Conservation (phyloP, 257 asterid genomes). For the Salvia rosmarinus region DNA sequence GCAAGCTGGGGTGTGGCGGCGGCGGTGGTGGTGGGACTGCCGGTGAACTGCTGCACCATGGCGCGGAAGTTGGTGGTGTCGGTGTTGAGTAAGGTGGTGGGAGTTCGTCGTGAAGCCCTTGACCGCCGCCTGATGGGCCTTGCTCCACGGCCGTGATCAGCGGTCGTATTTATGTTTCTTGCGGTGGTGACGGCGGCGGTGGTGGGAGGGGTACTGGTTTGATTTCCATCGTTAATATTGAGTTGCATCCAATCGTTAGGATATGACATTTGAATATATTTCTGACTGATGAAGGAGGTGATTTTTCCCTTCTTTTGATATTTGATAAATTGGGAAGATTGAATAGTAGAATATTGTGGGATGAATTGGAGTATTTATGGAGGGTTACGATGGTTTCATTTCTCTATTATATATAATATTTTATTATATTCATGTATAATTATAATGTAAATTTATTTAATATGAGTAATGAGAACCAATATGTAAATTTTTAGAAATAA, state of each 20-base stretch:
- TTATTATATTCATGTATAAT: too few relatives aligned
- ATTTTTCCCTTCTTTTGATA: too few relatives aligned
- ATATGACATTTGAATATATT: conserved; percentile 27
- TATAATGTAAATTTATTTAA: too few relatives aligned
- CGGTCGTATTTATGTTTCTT: conserved; percentile 17
- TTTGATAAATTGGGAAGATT: neutral
- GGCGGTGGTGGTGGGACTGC: conserved; percentile 29
- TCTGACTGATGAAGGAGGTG: too few relatives aligned
- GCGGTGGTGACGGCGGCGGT: conserved; percentile 8
- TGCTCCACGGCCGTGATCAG: conserved; percentile 33
- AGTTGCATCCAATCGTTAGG: conserved; percentile 35
- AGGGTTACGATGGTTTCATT: neutral
- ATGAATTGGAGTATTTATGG: conserved; percentile 23
- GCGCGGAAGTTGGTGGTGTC: conserved; percentile 52
- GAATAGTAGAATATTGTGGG: neutral
- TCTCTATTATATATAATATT: neutral
- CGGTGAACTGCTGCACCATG: conserved; percentile 59
- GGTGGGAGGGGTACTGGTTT: neutral
- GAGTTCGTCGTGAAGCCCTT: conserved; percentile 49
- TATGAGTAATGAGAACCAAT: too few relatives aligned
- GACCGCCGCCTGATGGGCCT: conserved; percentile 46
- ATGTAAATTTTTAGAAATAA: too few relatives aligned
- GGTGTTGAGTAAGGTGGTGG: conserved; percentile 58
- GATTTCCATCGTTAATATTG: conserved; percentile 8
- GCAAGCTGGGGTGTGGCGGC: conserved; percentile 18